Evolutionary conservation across 2,329 filamentous ascomycete genomes (phyloP).

Genomic region (Tolypocladium paradoxum): DNA sequence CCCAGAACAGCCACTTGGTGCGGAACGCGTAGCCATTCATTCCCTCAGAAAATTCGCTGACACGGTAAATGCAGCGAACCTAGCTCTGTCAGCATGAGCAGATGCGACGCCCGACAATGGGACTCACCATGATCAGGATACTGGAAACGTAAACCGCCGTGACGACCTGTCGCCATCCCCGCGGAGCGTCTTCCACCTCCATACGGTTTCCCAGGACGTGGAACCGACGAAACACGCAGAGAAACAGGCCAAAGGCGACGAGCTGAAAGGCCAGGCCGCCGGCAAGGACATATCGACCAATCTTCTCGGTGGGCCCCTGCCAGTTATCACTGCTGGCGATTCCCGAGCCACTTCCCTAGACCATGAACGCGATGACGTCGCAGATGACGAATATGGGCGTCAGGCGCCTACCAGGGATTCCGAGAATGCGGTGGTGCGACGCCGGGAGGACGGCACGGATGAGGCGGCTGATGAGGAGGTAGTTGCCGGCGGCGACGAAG

Average conservation of each 20-base stretch:
- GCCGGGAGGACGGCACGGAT: conserved; percentile 26
- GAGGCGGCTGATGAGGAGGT: conserved; percentile 38
- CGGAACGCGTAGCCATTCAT: conserved; percentile 37
- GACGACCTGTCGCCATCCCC: conserved; percentile 26
- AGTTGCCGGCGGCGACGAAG: conserved; percentile 37
- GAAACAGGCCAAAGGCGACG: conserved; percentile 27
- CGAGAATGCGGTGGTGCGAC: conserved; percentile 21
- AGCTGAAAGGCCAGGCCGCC: conserved; percentile 30
- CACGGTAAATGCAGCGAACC: conserved; percentile 41
- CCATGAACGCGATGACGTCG: conserved; percentile 33
- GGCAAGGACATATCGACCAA: conserved; percentile 30
- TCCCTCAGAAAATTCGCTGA: conserved; percentile 40
- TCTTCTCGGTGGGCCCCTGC: conserved; percentile 24
- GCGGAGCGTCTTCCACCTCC: conserved; percentile 15
- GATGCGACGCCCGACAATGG: not conserved
- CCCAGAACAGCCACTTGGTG: conserved; percentile 43
- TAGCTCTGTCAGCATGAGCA: conserved; percentile 9
- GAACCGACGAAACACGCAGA: conserved; percentile 28
- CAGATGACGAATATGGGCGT: conserved; percentile 34
- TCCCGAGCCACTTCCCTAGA: conserved; percentile 32
- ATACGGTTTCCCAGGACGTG: conserved; percentile 17
- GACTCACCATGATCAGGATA: conserved; percentile 31
- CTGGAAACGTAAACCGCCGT: conserved; percentile 32
- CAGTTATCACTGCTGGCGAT: conserved; percentile 32
- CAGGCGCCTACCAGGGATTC: conserved; percentile 24